phyloP scores from a whole-genome alignment of 2,329 filamentous ascomycete genomes.

The Ceratocystis lukuohia region DNA sequence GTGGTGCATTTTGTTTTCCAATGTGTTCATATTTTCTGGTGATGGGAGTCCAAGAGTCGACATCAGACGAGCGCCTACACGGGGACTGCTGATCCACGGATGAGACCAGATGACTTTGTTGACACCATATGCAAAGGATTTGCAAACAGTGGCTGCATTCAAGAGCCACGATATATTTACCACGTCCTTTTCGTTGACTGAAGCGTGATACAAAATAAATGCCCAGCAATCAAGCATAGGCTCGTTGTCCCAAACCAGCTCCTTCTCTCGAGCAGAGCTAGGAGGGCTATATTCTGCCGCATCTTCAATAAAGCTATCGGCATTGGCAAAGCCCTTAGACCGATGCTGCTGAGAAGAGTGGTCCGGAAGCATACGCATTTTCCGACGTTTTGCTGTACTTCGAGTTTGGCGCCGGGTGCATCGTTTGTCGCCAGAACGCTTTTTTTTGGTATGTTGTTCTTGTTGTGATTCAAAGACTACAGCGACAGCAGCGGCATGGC shows the following conservation, averaged over 20 bases:
- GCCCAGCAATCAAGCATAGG: constrained; percentile 15
- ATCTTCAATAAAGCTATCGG: not conserved
- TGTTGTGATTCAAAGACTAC: not conserved
- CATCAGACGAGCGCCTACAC: not conserved
- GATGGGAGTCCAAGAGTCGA: not conserved
- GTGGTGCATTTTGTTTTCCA: not conserved
- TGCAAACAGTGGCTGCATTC: not conserved
- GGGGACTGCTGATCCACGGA: not conserved
- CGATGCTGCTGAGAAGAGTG: not conserved
- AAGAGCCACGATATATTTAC: constrained; percentile 7
- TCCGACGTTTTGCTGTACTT: constrained; percentile 2
- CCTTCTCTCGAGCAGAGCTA: not conserved
- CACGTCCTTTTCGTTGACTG: constrained; percentile 3
- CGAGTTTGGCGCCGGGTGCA: constrained; percentile 4
- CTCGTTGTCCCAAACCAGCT: constrained; percentile 2
- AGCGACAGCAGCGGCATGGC: constrained; percentile 13
- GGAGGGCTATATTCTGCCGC: not conserved
- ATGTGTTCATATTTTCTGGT: not conserved
- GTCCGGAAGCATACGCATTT: not conserved
- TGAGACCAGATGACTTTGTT: constrained; percentile 2
- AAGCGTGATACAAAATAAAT: constrained; percentile 7
- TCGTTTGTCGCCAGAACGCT: not conserved
- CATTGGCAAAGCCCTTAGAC: not conserved
- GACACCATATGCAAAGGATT: not conserved
- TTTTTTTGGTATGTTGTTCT: not conserved